These are phyloP conservation scores for Amanita fuliginea DNA, from an alignment of 768 basidiomycete genomes.

Conservation along the genomic window DNA sequence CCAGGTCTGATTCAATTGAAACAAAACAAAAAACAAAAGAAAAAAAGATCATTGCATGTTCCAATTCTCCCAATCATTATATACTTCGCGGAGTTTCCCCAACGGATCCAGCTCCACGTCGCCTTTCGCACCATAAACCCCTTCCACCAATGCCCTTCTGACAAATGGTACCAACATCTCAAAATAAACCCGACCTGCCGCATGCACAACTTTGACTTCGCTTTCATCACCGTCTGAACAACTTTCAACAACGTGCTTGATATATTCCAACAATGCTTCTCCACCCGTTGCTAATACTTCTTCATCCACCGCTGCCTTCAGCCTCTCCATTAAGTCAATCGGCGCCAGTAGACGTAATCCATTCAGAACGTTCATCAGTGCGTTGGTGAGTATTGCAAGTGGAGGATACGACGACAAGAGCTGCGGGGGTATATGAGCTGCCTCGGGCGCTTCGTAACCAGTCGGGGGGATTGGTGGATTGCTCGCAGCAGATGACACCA, in stretches of 20 bases:
- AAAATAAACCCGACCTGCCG: conserved; percentile 47
- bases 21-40: too few relatives aligned
- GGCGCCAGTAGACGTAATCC: conserved; percentile 75
- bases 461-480: conserved; percentile 2
- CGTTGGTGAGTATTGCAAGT: conserved; percentile 64
- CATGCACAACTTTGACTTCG: conserved; percentile 25
- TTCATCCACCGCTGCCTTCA: conserved; percentile 39
- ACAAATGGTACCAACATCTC: conserved; percentile 61
- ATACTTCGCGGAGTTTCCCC: neutral
- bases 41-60: neutral
- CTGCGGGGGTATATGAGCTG: conserved; percentile 59
- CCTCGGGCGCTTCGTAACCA: conserved; percentile 6
- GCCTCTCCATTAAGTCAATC: conserved; percentile 36
- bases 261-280: conserved; percentile 34
- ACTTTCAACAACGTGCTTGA: conserved; percentile 15
- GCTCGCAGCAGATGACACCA: conserved; percentile 19
- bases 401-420: conserved; percentile 65
- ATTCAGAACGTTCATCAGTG: conserved; percentile 65
- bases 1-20: neutral
- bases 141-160: conserved; percentile 51
- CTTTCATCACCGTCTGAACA: conserved; percentile 11
- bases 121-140: conserved; percentile 5
- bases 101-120: neutral
- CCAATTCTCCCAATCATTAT: conserved; percentile 2
- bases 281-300: conserved; percentile 35